Evolutionary conservation across 2,329 filamentous ascomycete genomes (phyloP), one percentile per base, ranked within the genome.

Genomic region (Elsinoe perseae): DNA sequence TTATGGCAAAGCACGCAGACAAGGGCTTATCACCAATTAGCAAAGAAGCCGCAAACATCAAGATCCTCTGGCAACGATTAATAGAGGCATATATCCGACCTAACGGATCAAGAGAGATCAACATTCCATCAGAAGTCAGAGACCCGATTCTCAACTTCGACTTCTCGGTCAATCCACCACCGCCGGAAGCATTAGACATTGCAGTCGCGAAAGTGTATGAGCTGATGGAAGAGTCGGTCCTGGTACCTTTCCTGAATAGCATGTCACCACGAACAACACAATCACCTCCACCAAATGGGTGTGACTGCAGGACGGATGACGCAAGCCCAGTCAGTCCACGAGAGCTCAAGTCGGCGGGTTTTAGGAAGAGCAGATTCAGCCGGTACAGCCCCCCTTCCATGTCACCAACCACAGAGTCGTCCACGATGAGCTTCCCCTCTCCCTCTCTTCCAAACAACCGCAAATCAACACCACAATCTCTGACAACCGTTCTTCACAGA

Each of bases 171-270:
- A 77, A 83, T 0, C 89, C 92, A 5, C 86, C 85, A 4, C 74
- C 82, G 58, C 91, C 93, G 1, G 81, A 85, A 38, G 81, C 84
- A 56, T 77, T 98, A 14, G 86, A 95, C 59, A 81, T 87, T 52
- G 90, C 93, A 18, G 87, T 95, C 21, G 80, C 81, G 60, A 95
- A 95, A 59, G 88, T 96, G 38, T 91, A 92, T 69, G 93, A 97
- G 64, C 77, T 98, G 56, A 97, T 98, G 91, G 95, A 95, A 65
- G 93, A 97, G 69, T 96, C 91, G 2, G 88, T 97, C 0, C 77
- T 97, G 53, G 84, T 95, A 0, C 91, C 92, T 0, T 98, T 97
- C 68, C 78, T 97, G 55, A 92, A 95, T 70, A 80, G 77, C 60
- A 73, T 78, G 48, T 77, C 76, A 58, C 73, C 75, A 1, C 40